A percentile compares a stretch with the other conserved stretches of the same genome.
Evolutionary conservation across 805 yeast genomes (phyloP).

Genomic region (Kazachstania taianensis): DNA sequence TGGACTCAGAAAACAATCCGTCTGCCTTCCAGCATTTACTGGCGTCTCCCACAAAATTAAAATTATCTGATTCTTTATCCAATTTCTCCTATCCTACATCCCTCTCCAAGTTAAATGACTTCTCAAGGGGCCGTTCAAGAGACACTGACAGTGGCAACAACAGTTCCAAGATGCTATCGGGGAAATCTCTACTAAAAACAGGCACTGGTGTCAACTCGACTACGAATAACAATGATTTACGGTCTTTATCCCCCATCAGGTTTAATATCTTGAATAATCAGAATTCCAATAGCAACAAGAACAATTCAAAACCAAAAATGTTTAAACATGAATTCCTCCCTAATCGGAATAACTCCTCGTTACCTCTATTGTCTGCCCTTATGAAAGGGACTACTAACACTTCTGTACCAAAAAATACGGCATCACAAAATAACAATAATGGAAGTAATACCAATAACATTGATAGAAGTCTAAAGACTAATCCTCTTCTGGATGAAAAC

Average conservation of each 20-base stretch:
- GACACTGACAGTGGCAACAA: conserved; percentile 10
- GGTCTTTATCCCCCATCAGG: conserved; percentile 23
- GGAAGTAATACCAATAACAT: conserved; percentile 2
- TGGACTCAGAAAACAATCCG: conserved; percentile 18
- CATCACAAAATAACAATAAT: neutral
- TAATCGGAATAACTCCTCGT: conserved; percentile 7
- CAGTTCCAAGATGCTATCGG: conserved; percentile 3
- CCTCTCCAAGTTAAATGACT: conserved; percentile 24
- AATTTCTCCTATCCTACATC: conserved; percentile 24
- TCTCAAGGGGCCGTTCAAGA: conserved; percentile 15
- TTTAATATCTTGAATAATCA: conserved; percentile 8
- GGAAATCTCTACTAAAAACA: neutral
- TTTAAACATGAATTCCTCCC: conserved; percentile 22
- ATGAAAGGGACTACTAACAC: neutral
- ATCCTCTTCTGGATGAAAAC: conserved; percentile 2
- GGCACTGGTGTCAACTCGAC: neutral
- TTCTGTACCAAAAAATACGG: neutral
- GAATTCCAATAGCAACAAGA: too few relatives aligned
- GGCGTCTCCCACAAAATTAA: conserved; percentile 23
- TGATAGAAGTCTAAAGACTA: neutral
- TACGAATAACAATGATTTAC: conserved; percentile 12
- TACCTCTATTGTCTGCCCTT: neutral
- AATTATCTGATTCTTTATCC: conserved; percentile 15
- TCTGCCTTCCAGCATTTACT: conserved; percentile 17
- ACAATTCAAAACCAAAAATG: conserved; percentile 18